Conservation (phyloP, 805 yeast species). For the Nakazawaea laoshanensis region DNA sequence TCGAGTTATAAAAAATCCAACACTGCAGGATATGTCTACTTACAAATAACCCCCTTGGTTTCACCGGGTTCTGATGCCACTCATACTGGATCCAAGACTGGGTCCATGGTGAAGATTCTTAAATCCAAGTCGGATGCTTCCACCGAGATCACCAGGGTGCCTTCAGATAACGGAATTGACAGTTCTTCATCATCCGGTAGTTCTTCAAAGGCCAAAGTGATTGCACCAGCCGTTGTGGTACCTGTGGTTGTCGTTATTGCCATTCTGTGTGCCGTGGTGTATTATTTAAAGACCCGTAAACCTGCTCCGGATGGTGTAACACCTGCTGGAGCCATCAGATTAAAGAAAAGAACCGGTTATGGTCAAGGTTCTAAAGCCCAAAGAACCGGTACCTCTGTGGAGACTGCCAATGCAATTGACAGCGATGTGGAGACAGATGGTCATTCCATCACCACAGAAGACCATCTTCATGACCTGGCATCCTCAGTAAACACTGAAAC, state of each 20-base stretch:
- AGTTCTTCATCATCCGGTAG: constrained; percentile 6
- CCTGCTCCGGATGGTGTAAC: not conserved
- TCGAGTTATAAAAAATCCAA: constrained; percentile 17
- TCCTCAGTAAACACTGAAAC: constrained; percentile 1
- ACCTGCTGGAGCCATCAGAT: constrained; percentile 6
- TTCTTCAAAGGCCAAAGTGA: constrained; percentile 16
- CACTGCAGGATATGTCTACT: constrained; percentile 26
- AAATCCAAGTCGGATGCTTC: constrained; percentile 21
- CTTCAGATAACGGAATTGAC: constrained; percentile 29
- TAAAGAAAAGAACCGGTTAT: constrained; percentile 6
- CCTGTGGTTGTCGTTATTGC: constrained; percentile 27
- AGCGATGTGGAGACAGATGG: constrained; percentile 3
- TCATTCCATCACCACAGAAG: not conserved
- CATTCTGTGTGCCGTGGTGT: constrained; percentile 21
- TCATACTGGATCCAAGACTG: constrained; percentile 27
- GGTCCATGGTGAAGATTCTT: constrained; percentile 31
- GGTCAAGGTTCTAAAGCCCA: constrained; percentile 7
- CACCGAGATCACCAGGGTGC: constrained; percentile 25
- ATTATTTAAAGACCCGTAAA: constrained; percentile 18
- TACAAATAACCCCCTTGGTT: constrained; percentile 29
- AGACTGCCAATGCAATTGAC: constrained; percentile 2
- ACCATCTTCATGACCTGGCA: not conserved
- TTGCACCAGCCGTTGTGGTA: constrained; percentile 35
- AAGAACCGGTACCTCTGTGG: constrained; percentile 5
- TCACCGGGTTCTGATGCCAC: constrained; percentile 25